phyloP scores from a whole-genome alignment of 208 protist species.

The Herpetomonas samuelpessoai region DNA sequence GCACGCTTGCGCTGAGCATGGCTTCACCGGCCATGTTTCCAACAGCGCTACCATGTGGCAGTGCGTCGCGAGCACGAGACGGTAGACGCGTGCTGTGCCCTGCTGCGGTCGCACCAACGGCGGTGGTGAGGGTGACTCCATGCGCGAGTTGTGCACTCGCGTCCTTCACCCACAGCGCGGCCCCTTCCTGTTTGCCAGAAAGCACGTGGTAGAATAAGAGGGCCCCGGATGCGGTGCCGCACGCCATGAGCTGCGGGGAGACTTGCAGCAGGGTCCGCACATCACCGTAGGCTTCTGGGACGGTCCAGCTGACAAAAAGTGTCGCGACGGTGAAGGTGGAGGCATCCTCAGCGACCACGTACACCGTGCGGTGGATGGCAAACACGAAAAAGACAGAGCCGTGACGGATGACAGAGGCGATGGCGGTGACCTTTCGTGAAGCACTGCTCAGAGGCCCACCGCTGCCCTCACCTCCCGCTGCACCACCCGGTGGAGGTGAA shows the following conservation, averaged over 20 bases:
- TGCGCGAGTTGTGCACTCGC: neutral
- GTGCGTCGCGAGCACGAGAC: too few relatives aligned
- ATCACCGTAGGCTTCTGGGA: constrained; percentile 47
- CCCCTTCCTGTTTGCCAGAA: constrained; percentile 72
- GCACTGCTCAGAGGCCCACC: neutral
- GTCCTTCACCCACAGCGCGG: constrained; percentile 61
- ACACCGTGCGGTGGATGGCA: constrained; percentile 36
- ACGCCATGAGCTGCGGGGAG: constrained; percentile 56
- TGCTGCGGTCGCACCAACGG: neutral
- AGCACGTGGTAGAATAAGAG: constrained; percentile 75
- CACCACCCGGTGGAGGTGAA: neutral
- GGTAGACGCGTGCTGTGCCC: too few relatives aligned
- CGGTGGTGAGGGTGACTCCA: neutral
- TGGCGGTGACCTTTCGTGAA: constrained; percentile 49
- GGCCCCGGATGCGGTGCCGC: constrained; percentile 65
- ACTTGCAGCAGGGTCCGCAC: constrained; percentile 50
- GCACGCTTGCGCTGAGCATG: neutral
- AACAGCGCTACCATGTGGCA: too few relatives aligned
- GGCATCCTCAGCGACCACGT: constrained; percentile 49
- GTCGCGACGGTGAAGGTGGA: constrained; percentile 60
- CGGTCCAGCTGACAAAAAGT: constrained; percentile 38
- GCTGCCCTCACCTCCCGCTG: neutral
- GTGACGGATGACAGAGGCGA: constrained; percentile 64
- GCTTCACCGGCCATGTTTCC: too few relatives aligned
- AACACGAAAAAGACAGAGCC: constrained; percentile 69